Conservation (phyloP, 768 basidiomycete genomes). For the Suillus occidentalis region DNA sequence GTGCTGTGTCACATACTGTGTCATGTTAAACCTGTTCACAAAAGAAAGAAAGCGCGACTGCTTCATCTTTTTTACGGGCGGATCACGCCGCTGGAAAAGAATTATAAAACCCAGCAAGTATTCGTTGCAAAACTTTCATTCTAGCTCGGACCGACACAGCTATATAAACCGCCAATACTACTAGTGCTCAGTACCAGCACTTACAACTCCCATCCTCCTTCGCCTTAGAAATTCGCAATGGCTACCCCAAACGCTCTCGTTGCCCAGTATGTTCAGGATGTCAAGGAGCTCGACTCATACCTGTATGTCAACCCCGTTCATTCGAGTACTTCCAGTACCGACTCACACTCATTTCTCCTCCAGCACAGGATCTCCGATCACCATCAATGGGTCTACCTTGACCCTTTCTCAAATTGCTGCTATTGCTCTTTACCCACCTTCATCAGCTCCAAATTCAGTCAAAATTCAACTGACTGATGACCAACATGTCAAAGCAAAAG, state of each 20-base stretch:
- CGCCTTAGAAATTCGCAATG: conserved; percentile 4
- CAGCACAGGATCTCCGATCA: conserved; percentile 63
- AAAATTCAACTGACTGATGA: conserved; percentile 22
- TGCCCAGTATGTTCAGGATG: conserved; percentile 55
- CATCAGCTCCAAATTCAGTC: conserved; percentile 32
- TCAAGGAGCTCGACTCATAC: conserved; percentile 63
- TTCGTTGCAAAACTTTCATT: neutral
- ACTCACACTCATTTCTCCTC: conserved; percentile 7
- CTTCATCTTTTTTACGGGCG: neutral
- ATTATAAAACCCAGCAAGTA: neutral
- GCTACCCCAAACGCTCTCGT: conserved; percentile 37
- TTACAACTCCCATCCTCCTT: neutral
- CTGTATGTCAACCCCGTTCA: conserved; percentile 41
- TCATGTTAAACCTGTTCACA: conserved; percentile 4
- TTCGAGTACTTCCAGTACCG: neutral
- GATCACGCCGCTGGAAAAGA: neutral
- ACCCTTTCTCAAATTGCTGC: conserved; percentile 80
- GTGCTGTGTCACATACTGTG: conserved; percentile 4
- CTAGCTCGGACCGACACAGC: neutral
- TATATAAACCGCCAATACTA: neutral
- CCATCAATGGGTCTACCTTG: conserved; percentile 68
- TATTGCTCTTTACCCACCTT: conserved; percentile 60
- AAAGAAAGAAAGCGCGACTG: neutral
- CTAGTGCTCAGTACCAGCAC: neutral
- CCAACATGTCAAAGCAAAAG: conserved; percentile 42